Conservation (phyloP, 2,329 filamentous ascomycete genomes). For the Colletotrichum sp. region DNA sequence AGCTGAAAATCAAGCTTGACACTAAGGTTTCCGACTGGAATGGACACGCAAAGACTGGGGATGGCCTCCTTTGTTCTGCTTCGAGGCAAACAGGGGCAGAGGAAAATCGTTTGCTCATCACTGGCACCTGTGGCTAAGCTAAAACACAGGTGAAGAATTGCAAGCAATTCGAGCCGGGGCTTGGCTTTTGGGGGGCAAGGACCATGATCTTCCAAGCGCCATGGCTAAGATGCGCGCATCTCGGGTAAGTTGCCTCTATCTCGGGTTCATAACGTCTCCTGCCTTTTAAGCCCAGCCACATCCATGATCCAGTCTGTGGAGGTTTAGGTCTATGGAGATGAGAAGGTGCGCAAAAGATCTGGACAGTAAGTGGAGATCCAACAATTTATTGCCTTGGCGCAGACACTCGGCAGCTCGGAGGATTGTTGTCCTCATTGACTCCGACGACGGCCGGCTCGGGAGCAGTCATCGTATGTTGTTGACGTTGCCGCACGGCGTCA, state of each 20-base stretch:
- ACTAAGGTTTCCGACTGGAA: neutral
- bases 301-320: neutral
- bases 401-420: neutral
- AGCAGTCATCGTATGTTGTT: conserved; percentile 6
- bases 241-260: neutral
- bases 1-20: neutral
- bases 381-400: neutral
- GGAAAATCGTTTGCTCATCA: neutral
- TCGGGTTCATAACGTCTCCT: neutral
- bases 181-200: neutral
- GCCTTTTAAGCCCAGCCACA: neutral
- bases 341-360: neutral
- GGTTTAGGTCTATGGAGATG: neutral
- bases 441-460: neutral
- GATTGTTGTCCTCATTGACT: neutral
- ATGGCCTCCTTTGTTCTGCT: neutral
- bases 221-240: neutral
- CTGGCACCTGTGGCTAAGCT: neutral
- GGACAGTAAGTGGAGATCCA: neutral
- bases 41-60: neutral
- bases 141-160: neutral
- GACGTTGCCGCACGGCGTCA: neutral
- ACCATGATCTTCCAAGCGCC: neutral
- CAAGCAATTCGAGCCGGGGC: neutral
- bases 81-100: neutral